These are phyloP conservation scores for Anethum foeniculum DNA, from an alignment of 140 eudicot genomes.

Conservation along the genomic window DNA sequence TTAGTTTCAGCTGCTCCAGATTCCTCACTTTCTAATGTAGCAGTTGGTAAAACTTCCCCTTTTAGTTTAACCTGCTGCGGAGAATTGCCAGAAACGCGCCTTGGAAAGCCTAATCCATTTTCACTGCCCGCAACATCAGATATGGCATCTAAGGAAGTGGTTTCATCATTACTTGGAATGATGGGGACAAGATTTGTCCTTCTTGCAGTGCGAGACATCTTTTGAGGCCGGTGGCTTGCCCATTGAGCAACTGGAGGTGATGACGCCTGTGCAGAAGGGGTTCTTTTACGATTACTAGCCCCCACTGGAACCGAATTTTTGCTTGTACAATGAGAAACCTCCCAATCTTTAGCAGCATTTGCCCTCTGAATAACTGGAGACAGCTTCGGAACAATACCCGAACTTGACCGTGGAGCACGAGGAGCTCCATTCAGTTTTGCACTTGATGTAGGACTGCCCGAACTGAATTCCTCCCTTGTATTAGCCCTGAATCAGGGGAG, in stretches of 20 bases:
- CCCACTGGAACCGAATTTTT: conserved; percentile 46
- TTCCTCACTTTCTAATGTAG: conserved; percentile 74
- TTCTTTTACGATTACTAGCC: conserved; percentile 50
- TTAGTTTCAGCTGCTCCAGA: conserved; percentile 71
- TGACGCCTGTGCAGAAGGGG: conserved; percentile 55
- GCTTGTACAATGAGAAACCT: conserved; percentile 44
- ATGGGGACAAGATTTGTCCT: conserved; percentile 62
- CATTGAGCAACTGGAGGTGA: conserved; percentile 87
- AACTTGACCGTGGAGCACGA: conserved; percentile 72
- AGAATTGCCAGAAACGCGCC: conserved; percentile 41
- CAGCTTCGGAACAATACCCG: conserved; percentile 44
- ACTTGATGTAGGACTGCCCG: conserved; percentile 65
- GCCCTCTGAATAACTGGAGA: conserved; percentile 46
- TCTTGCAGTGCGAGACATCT: conserved; percentile 78
- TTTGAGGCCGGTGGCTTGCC: conserved; percentile 79
- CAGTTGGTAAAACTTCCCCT: conserved; percentile 40
- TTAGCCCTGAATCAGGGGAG: conserved; percentile 29
- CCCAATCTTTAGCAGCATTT: conserved; percentile 61
- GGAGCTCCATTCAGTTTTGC: conserved; percentile 44
- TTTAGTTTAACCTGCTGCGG: conserved; percentile 56
- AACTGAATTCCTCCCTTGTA: conserved; percentile 58
- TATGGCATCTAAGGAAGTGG: conserved; percentile 34
- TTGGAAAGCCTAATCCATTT: conserved; percentile 35
- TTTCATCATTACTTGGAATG: conserved; percentile 43
- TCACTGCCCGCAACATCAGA: conserved; percentile 48